Conservation (phyloP, 2,329 filamentous ascomycete species). For the Diaporthe australafricana region DNA sequence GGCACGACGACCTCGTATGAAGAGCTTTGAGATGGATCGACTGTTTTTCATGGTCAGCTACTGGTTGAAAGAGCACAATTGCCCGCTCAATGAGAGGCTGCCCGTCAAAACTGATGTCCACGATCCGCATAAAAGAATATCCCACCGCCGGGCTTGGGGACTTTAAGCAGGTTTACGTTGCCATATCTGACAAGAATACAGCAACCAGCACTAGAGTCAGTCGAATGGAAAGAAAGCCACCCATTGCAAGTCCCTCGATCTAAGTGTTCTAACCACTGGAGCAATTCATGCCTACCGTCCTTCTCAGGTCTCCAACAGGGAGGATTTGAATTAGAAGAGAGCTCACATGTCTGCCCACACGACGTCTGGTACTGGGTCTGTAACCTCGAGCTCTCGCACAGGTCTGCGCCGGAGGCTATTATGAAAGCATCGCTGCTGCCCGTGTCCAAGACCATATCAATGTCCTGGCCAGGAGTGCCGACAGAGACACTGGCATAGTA, state of each 20-base stretch:
- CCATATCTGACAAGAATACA: too few relatives aligned
- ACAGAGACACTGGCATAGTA: slow-evolving; percentile 69
- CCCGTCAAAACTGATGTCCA: background rate
- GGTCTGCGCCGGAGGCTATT: slow-evolving; percentile 50
- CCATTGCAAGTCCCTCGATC: slow-evolving; percentile 37
- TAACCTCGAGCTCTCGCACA: slow-evolving; percentile 51
- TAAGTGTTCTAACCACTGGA: background rate
- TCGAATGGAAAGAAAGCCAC: too few relatives aligned
- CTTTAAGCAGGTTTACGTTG: too few relatives aligned
- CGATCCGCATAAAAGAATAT: too few relatives aligned
- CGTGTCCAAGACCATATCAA: slow-evolving; percentile 70
- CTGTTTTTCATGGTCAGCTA: background rate
- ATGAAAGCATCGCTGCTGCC: slow-evolving; percentile 74
- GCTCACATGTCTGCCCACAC: slow-evolving; percentile 56
- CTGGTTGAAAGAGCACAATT: background rate
- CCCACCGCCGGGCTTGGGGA: too few relatives aligned
- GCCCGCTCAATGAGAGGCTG: background rate
- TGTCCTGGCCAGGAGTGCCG: slow-evolving; percentile 67
- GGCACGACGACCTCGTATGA: slow-evolving; percentile 58
- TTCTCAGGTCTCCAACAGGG: background rate
- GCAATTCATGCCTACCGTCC: background rate
- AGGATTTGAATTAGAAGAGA: background rate
- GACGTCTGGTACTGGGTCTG: slow-evolving; percentile 50
- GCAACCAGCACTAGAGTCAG: too few relatives aligned
- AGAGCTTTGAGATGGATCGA: slow-evolving; percentile 58